These are phyloP conservation scores for Ustilago cynodontis DNA, from an alignment of 1,284 basidiomycete genomes.

Conservation along the genomic window DNA sequence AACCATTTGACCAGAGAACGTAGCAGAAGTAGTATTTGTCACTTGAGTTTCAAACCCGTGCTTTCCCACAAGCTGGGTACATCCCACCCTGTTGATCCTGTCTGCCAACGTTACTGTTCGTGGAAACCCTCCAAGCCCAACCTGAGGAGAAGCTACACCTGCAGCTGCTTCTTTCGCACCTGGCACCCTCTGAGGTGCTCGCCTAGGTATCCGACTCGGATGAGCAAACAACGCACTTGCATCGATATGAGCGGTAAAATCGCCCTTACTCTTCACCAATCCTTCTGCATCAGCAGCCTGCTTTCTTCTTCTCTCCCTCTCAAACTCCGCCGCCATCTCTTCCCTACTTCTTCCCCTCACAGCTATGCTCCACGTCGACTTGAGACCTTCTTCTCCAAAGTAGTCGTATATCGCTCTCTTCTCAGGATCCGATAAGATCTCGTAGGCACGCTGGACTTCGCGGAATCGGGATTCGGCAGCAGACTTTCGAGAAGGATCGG, in stretches of 20 bases:
- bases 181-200: constrained; percentile 77
- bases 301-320: constrained; percentile 72
- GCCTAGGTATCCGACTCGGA: constrained; percentile 80
- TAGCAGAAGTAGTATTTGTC: constrained; percentile 42
- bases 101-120: constrained; percentile 41
- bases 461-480: constrained; percentile 78
- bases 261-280: constrained; percentile 74
- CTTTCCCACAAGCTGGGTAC: constrained; percentile 63
- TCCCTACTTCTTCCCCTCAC: constrained; percentile 73
- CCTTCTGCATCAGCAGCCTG: constrained; percentile 73
- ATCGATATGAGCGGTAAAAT: constrained; percentile 65
- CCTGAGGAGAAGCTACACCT: constrained; percentile 64
- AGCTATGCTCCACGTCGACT: constrained; percentile 72
- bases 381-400: constrained; percentile 77
- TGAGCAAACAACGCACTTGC: constrained; percentile 66
- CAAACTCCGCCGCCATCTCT: constrained; percentile 75
- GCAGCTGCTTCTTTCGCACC: constrained; percentile 73
- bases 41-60: constrained; percentile 65
- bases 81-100: constrained; percentile 47
- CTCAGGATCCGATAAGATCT: constrained; percentile 79
- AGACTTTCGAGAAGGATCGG: constrained; percentile 75
- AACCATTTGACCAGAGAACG: constrained; percentile 70
- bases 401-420: constrained; percentile 82
- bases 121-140: constrained; percentile 77
- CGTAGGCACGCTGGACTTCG: constrained; percentile 82